Conservation (phyloP, 1,139 yeast genomes). For the Kazachstania sp. region DNA sequence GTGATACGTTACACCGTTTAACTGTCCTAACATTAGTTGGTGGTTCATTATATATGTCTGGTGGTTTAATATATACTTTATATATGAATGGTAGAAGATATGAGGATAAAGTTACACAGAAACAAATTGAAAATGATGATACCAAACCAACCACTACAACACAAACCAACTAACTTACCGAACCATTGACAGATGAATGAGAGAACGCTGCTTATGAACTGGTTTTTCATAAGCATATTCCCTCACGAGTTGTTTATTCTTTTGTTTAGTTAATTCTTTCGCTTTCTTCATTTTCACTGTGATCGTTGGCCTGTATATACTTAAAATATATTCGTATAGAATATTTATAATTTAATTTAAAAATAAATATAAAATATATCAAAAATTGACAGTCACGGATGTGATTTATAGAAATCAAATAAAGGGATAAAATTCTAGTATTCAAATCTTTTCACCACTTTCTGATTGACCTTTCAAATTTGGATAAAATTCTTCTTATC, state of each 20-base stretch:
- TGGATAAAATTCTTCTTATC: too few relatives aligned
- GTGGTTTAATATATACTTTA: slow-evolving; percentile 54
- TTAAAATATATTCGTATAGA: slow-evolving; percentile 4
- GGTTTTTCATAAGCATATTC: too few relatives aligned
- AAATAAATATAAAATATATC: too few relatives aligned
- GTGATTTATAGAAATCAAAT: too few relatives aligned
- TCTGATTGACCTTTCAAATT: too few relatives aligned
- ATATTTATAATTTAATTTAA: neutral
- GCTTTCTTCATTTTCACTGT: neutral
- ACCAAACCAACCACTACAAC: slow-evolving; percentile 5
- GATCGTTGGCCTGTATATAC: slow-evolving; percentile 1
- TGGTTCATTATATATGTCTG: slow-evolving; percentile 49
- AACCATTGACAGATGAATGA: neutral
- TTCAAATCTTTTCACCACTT: too few relatives aligned
- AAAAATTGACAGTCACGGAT: too few relatives aligned
- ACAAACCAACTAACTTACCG: slow-evolving; percentile 12
- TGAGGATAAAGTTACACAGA: slow-evolving; percentile 34
- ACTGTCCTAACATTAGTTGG: slow-evolving; percentile 75
- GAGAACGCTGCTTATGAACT: too few relatives aligned
- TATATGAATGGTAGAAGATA: slow-evolving; percentile 48
- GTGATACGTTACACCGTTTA: slow-evolving; percentile 77
- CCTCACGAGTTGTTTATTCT: neutral
- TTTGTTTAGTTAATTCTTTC: neutral
- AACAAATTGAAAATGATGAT: slow-evolving; percentile 2
- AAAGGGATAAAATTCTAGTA: too few relatives aligned